Base-by-base conservation (phyloP, 805 yeast species). In the Tetrapisispora fleetii region DNA sequence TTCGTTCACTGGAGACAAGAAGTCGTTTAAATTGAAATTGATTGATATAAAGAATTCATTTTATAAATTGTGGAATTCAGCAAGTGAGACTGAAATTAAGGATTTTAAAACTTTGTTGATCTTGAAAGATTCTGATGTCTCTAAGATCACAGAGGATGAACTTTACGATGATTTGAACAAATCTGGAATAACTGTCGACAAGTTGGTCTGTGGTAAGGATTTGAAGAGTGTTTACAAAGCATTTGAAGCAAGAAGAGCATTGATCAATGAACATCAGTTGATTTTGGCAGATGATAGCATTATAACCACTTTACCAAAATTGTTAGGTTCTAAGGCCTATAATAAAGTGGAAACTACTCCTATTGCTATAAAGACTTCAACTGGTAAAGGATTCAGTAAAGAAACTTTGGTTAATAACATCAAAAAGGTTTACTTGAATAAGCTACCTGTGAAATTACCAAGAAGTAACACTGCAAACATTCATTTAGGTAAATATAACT, bases 281-380 rank as follows among this genome's bases (percentile, higher is more conserved):
- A 86, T 93, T 65, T 63, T 93, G 40, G 82, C 87, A 47, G 99
- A 93, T 68, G 96, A 89, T 53, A 81, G 83, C 36, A 72, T 91
- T 42, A 73, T 88, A 47, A 79, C 89, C 28, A 72, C 85, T 51
- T 74, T 93, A 67, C 99, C 99, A 43, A 79, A 81, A 57, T 68
- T 85, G 36, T 71, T 93, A 54, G 96, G 96, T 48, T 96, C 97
- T 48, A 85, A 86, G 68, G 72, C 78, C 3, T 93, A 89, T 62
- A 85, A 80, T 63, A 73, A 73, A 45, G 67, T 76, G 37, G 67
- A 74, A 19, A 86, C 85, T 62, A 68, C 79, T 39, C 95, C 95
- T 47, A 64, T 84, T 37, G 81, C 90, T 19, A 70, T 87, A 48
- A 73, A 74, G 55, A 67, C 82, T 22, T 58, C 65, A 21, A 54